These are phyloP conservation scores for Fusarium equiseti DNA, from an alignment of 2,329 filamentous ascomycete species.

Conservation along the genomic window DNA sequence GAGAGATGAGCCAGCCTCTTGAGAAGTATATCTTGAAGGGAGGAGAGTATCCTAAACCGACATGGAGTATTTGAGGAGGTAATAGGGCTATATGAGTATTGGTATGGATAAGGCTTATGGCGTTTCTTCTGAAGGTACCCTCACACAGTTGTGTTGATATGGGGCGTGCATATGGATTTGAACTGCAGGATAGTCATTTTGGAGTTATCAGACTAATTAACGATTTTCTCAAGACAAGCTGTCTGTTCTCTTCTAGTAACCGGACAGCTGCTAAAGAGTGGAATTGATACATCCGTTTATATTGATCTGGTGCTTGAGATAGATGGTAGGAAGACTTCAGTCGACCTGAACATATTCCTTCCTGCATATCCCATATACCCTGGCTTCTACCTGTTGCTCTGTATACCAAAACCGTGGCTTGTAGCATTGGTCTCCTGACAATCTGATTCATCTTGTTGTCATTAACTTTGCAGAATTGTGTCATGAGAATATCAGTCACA, in stretches of 20 bases:
- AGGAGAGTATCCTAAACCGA: constrained; percentile 33
- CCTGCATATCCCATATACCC: background rate
- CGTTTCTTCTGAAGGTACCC: background rate
- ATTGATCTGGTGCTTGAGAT: background rate
- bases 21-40: constrained; percentile 36
- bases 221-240: background rate
- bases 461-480: background rate
- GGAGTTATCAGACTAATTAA: background rate
- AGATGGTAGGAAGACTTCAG: background rate
- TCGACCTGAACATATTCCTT: background rate
- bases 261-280: background rate
- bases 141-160: too few relatives aligned
- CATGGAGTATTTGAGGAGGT: constrained; percentile 14
- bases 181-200: background rate
- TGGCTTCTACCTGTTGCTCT: background rate
- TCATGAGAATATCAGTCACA: background rate
- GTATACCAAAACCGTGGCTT: background rate
- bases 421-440: background rate
- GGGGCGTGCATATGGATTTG: background rate
- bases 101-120: background rate
- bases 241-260: background rate
- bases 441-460: background rate
- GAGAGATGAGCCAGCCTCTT: constrained; percentile 14
- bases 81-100: background rate
- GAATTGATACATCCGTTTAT: background rate